Evolutionary conservation across 192 early-diverging fungal species (phyloP), one percentile per base, ranked within the genome.

Genomic region (Borealophlyctis nickersoniae): DNA sequence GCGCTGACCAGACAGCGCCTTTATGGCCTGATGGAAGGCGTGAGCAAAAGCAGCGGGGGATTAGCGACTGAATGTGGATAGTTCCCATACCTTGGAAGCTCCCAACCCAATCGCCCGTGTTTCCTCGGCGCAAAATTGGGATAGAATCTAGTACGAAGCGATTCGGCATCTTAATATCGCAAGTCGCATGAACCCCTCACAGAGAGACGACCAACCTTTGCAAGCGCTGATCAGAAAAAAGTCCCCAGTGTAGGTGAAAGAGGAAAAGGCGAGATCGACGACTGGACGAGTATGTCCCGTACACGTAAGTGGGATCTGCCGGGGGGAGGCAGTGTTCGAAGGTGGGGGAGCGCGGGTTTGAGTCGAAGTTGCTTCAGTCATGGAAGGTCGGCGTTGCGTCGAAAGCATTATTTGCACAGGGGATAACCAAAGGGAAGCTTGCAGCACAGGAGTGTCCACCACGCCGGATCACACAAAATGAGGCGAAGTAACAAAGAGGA

Each of bases 81-180:
- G n/a, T n/a, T n/a, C n/a, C n/a, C 9, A 11, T 7, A 69, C 73
- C 92, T 65, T 87, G 64, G 57, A 95, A 95, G 11, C 88, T 92
- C 16, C 92, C 92, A 58, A 95, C 90, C 92, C 92, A 95, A 73
- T 95, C 92, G 53, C 92, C 92, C 1, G 92, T 95, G 36, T 84
- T 80, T 7, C 92, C 92, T 63, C 91, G 84, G 60, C 91, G 81
- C 67, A 95, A 72, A 78, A 93, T 92, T 2, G 92, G 91, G 69
- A 89, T 90, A 30, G 88, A 85, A 70, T 93, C 92, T 88, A 39
- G 19, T 13, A n/a, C n/a, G n/a, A n/a, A n/a, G n/a, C n/a, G n/a
- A n/a, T n/a, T n/a, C n/a, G 11, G 39, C n/a, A n/a, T 9, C n/a
- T n/a, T 9, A 13, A 13, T 48, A 48, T n/a, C 9, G 39, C 11